Percentiles rank a stretch among this genome's conserved stretches.
Evolutionary conservation across 257 asterid genomes (phyloP).

Genomic region (Anisodus acutangulus): DNA sequence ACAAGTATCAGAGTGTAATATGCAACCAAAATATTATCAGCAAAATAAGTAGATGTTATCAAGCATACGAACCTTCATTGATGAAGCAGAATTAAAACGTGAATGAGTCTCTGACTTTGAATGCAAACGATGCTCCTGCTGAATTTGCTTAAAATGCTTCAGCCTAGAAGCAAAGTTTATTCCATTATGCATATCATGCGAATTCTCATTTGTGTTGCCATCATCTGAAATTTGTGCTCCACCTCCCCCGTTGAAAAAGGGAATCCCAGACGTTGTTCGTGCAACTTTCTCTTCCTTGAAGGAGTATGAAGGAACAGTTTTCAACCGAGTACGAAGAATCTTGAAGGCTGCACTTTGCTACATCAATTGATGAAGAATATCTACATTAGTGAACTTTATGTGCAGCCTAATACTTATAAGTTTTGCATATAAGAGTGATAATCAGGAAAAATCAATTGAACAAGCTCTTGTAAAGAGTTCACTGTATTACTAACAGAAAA

Average conservation of each 20-base stretch:
- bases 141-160: conserved; percentile 78
- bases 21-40: conserved; percentile 17
- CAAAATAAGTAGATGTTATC: neutral
- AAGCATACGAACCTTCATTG: conserved; percentile 61
- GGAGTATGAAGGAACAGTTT: conserved; percentile 87
- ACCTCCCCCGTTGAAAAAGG: conserved; percentile 43
- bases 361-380: conserved; percentile 37
- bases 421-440: neutral
- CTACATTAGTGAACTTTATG: neutral
- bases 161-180: conserved; percentile 69
- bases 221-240: conserved; percentile 59
- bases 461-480: conserved; percentile 20
- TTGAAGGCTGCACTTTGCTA: conserved; percentile 99
- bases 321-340: conserved; percentile 84
- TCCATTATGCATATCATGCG: conserved; percentile 50
- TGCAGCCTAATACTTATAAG: neutral
- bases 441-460: neutral
- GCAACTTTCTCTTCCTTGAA: conserved; percentile 67
- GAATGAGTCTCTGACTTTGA: conserved; percentile 54
- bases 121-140: conserved; percentile 73
- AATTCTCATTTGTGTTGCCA: conserved; percentile 56
- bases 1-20: neutral
- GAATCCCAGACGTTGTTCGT: conserved; percentile 53
- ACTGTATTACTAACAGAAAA: neutral
- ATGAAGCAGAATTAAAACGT: conserved; percentile 55